Conservation (phyloP, 257 asterid species). For the Solanum ahanhuiri region DNA sequence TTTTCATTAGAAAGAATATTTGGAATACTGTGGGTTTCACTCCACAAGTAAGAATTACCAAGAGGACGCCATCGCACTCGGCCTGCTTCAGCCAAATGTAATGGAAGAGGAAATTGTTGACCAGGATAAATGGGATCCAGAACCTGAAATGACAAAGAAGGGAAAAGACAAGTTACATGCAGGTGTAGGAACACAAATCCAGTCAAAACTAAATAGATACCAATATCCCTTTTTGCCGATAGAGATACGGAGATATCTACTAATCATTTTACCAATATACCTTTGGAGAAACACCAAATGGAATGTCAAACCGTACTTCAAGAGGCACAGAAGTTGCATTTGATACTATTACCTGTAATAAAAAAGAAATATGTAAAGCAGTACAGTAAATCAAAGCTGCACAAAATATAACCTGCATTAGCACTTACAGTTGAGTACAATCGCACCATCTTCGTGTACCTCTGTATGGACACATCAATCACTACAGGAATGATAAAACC, state of each 20-base stretch:
- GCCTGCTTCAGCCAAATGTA: slow-evolving; percentile 94
- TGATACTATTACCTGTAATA: slow-evolving; percentile 69
- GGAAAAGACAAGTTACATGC: not conserved
- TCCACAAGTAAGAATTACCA: slow-evolving; percentile 82
- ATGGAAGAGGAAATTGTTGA: slow-evolving; percentile 91
- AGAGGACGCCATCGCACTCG: slow-evolving; percentile 89
- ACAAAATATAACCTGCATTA: slow-evolving; percentile 1
- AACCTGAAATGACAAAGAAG: slow-evolving; percentile 39
- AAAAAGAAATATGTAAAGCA: slow-evolving; percentile 13
- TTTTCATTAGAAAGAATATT: slow-evolving; percentile 71
- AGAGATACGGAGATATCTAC: not conserved
- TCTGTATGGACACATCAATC: slow-evolving; percentile 85
- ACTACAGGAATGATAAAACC: slow-evolving; percentile 89
- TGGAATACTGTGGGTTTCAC: slow-evolving; percentile 80
- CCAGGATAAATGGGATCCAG: slow-evolving; percentile 91
- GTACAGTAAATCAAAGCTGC: slow-evolving; percentile 6
- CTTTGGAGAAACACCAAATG: slow-evolving; percentile 92
- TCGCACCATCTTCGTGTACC: slow-evolving; percentile 68
- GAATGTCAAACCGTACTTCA: slow-evolving; percentile 93
- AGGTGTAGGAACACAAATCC: slow-evolving; percentile 5
- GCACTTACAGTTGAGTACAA: slow-evolving; percentile 78
- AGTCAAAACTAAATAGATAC: slow-evolving; percentile 1
- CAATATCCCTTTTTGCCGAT: not conserved
- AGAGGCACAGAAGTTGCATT: slow-evolving; percentile 73
- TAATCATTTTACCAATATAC: slow-evolving; percentile 19